Percentiles rank a stretch among this genome's conserved stretches.
phyloP scores from a whole-genome alignment of 169 alveolate species.

The Eimeria acervulina region DNA sequence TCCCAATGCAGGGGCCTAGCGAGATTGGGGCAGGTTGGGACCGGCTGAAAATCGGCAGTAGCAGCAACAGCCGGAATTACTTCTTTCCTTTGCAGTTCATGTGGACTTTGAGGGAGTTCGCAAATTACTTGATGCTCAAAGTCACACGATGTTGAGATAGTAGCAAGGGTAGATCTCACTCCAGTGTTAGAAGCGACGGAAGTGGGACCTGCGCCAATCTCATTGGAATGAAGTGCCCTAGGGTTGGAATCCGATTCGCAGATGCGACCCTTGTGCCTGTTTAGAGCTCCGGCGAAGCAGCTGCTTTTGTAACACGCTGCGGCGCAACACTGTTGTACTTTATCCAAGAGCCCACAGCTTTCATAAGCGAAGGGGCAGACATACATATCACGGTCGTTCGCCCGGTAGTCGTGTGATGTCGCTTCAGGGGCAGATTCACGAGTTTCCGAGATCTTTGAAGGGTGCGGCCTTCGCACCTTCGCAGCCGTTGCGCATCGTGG shows the following conservation, averaged over 20 bases:
- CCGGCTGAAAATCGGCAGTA: background rate
- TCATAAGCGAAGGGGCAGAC: background rate
- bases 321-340: background rate
- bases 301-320: background rate
- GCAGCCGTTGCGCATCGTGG: background rate
- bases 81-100: background rate
- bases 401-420: no score
- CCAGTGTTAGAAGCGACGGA: background rate
- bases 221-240: background rate
- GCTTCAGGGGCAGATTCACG: background rate
- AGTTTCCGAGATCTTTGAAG: background rate
- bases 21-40: background rate
- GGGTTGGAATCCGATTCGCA: background rate
- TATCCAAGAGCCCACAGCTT: background rate
- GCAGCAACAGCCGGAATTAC: background rate
- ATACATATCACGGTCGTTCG: no score
- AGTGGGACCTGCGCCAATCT: background rate
- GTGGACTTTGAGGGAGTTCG: background rate
- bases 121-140: background rate
- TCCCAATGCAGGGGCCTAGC: background rate
- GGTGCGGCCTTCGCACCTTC: background rate
- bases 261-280: background rate
- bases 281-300: background rate
- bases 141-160: background rate
- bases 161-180: background rate